These are phyloP conservation scores for Pleurotus citrinopileatus DNA, from an alignment of 768 basidiomycete species.

Conservation along the genomic window DNA sequence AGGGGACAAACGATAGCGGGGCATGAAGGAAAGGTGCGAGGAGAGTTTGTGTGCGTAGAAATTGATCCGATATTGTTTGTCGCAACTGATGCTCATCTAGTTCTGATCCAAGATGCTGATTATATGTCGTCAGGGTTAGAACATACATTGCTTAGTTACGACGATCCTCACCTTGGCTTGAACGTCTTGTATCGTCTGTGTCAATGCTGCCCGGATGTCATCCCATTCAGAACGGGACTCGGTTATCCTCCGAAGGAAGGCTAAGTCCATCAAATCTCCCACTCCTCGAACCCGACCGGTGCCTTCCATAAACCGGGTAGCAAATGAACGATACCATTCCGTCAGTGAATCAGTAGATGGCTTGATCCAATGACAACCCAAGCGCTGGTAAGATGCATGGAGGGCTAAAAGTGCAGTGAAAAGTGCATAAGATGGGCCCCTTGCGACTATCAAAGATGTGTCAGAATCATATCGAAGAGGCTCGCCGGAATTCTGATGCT, in stretches of 20 bases:
- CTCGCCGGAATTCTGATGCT: neutral
- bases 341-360: neutral
- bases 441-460: constrained; percentile 4
- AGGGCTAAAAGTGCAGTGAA: constrained; percentile 54
- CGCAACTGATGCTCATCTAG: constrained; percentile 11
- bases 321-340: constrained; percentile 7
- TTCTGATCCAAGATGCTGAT: constrained; percentile 12
- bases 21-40: constrained; percentile 56
- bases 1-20: constrained; percentile 22
- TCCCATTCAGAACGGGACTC: constrained; percentile 29
- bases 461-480: neutral
- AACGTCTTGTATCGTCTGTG: constrained; percentile 21
- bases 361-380: constrained; percentile 40
- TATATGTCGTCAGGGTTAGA: neutral
- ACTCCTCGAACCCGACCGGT: neutral
- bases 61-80: constrained; percentile 35
- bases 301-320: neutral
- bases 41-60: constrained; percentile 59
- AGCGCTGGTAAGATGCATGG: constrained; percentile 49
- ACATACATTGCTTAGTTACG: neutral
- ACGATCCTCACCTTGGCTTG: constrained; percentile 24
- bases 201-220: constrained; percentile 23
- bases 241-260: constrained; percentile 44
- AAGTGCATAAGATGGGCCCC: constrained; percentile 34
- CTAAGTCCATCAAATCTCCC: constrained; percentile 38